A percentile compares a stretch with the other conserved stretches of the same genome.
phyloP scores from a whole-genome alignment of 164 flowering plant species.

The Stephania yunnanensis region DNA sequence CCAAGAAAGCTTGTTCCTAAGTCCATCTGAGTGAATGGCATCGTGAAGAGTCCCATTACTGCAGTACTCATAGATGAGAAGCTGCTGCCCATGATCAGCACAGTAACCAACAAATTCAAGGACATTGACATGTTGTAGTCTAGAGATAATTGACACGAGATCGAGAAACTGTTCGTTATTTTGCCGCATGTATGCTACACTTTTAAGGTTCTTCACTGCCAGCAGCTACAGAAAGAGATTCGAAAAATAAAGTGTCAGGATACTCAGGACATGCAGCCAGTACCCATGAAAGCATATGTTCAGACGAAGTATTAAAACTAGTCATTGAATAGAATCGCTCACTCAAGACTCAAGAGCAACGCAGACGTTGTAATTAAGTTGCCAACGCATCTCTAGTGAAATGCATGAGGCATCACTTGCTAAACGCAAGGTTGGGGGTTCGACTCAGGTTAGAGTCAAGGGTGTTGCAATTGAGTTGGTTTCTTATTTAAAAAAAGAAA shows the following conservation, averaged over 20 bases:
- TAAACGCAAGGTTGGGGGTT: no score
- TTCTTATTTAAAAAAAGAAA: no score
- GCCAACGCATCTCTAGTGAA: no score
- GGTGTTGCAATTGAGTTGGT: no score
- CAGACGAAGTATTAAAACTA: not conserved
- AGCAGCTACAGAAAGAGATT: slow-evolving; percentile 43
- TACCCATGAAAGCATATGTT: not conserved
- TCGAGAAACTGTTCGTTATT: slow-evolving; percentile 72
- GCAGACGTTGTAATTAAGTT: no score
- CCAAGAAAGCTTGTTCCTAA: slow-evolving; percentile 65
- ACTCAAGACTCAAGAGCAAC: no score
- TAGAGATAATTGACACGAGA: slow-evolving; percentile 63
- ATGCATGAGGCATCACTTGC: no score
- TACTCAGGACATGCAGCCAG: slow-evolving; percentile 16
- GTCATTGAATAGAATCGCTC: no score
- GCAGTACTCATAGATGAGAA: slow-evolving; percentile 81
- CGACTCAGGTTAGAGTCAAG: no score
- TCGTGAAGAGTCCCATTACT: slow-evolving; percentile 75
- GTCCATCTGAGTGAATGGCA: slow-evolving; percentile 73
- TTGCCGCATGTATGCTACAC: slow-evolving; percentile 39
- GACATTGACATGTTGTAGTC: slow-evolving; percentile 74
- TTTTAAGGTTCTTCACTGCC: slow-evolving; percentile 77
- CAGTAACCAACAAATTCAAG: slow-evolving; percentile 93
- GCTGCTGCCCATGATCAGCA: slow-evolving; percentile 75
- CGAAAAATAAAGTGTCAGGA: slow-evolving; percentile 5